Conservation (phyloP, 2,329 filamentous ascomycete species). For the Pseudocercospora ulei region DNA sequence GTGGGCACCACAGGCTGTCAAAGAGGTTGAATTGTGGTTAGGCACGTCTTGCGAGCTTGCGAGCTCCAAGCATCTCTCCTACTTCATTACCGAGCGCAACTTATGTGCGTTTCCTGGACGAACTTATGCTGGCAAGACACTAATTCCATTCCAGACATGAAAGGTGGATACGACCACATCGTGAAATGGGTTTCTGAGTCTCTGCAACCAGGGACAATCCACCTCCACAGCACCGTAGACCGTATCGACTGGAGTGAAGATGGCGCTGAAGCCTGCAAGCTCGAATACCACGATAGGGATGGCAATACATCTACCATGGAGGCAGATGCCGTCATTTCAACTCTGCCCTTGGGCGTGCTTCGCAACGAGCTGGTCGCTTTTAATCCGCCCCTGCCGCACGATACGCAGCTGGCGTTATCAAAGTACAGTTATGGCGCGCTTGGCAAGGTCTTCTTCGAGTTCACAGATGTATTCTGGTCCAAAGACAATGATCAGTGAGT, state of each 20-base stretch:
- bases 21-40: conserved; percentile 41
- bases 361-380: conserved; percentile 38
- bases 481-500: conserved; percentile 39
- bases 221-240: conserved; percentile 36
- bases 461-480: conserved; percentile 40
- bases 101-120: conserved; percentile 23
- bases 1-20: conserved; percentile 40
- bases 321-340: conserved; percentile 38
- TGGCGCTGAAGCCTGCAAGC: conserved; percentile 23
- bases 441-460: conserved; percentile 41
- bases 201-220: conserved; percentile 34
- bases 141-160: conserved; percentile 32
- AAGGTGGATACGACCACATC: conserved; percentile 40
- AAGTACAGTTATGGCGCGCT: conserved; percentile 38
- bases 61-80: conserved; percentile 38
- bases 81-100: conserved; percentile 40
- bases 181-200: conserved; percentile 38
- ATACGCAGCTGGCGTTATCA: conserved; percentile 35
- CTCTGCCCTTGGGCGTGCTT: conserved; percentile 37
- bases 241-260: conserved; percentile 36
- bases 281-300: conserved; percentile 26
- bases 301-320: conserved; percentile 26
- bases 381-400: conserved; percentile 34
- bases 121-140: neutral
- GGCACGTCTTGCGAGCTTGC: conserved; percentile 38